Evolutionary conservation across 176 grass and related monocot genomes (phyloP).

Genomic region (Avena sativa): DNA sequence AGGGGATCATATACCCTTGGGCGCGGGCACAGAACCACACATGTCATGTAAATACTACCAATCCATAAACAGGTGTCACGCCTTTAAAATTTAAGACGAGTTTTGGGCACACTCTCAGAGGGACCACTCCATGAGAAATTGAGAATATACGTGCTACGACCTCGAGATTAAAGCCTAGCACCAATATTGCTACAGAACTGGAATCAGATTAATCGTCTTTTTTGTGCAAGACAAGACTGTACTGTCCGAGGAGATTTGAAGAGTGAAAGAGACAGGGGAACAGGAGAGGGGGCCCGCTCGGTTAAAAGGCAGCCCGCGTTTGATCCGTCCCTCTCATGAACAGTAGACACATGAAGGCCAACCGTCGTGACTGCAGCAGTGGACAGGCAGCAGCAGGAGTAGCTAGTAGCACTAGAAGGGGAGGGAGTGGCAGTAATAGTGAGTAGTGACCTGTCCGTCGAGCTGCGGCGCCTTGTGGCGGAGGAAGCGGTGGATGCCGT

Average conservation of each 20-base stretch:
- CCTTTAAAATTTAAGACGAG: neutral
- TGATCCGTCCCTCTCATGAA: neutral
- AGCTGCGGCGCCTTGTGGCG: constrained; percentile 65
- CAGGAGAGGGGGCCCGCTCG: neutral
- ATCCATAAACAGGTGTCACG: neutral
- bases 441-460: constrained; percentile 43
- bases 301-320: neutral
- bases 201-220: neutral
- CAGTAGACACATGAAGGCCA: neutral
- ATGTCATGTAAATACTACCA: neutral
- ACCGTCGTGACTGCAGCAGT: neutral
- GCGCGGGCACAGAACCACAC: no score
- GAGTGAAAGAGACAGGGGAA: neutral
- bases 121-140: neutral
- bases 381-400: neutral
- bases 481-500: constrained; percentile 56
- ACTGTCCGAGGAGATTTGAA: neutral
- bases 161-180: neutral
- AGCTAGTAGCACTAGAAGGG: neutral
- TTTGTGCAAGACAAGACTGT: neutral
- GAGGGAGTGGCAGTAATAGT: neutral
- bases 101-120: neutral
- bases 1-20: no score
- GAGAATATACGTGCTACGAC: neutral
- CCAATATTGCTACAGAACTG: neutral